These are phyloP conservation scores for Boletellus sp. DNA, from an alignment of 1,284 basidiomycete genomes.

Conservation along the genomic window DNA sequence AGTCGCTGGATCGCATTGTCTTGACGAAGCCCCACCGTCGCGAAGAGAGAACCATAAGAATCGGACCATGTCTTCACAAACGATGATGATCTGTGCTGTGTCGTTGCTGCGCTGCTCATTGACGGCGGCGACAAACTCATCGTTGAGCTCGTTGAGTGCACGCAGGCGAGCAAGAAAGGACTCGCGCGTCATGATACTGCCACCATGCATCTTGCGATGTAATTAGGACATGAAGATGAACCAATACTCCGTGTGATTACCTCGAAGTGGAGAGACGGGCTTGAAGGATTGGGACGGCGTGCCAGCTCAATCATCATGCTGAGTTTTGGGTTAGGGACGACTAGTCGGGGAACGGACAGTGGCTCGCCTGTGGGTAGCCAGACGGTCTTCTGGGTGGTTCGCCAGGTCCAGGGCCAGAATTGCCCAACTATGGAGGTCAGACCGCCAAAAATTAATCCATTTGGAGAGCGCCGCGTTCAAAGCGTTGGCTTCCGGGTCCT, in stretches of 20 bases:
- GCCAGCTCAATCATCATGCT: conserved; percentile 25
- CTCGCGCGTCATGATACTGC: conserved; percentile 28
- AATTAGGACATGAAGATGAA: background rate
- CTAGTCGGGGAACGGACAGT: background rate
- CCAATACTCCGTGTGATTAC: conserved; percentile 8
- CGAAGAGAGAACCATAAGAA: conserved; percentile 32
- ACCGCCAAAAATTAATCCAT: conserved; percentile 26
- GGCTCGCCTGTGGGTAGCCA: conserved; percentile 18
- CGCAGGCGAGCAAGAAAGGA: conserved; percentile 20
- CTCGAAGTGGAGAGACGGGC: conserved; percentile 19
- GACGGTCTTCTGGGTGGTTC: conserved; percentile 21
- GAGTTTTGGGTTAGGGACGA: background rate
- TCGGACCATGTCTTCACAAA: conserved; percentile 25
- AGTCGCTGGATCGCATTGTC: conserved; percentile 12
- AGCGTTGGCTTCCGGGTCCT: conserved; percentile 12
- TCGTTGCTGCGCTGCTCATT: conserved; percentile 26
- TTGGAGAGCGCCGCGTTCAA: conserved; percentile 23
- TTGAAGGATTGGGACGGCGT: conserved; percentile 13
- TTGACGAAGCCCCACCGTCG: conserved; percentile 24
- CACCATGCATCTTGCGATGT: conserved; percentile 24
- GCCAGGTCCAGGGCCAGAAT: conserved; percentile 27
- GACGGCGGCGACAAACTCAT: conserved; percentile 23
- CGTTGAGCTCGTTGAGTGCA: conserved; percentile 13
- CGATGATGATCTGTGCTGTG: conserved; percentile 32
- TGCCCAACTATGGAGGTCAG: conserved; percentile 20